Percentiles rank a stretch among this genome's conserved stretches.
phyloP scores from a whole-genome alignment of 495 filamentous ascomycete genomes.

The Penicillium pancosmium region DNA sequence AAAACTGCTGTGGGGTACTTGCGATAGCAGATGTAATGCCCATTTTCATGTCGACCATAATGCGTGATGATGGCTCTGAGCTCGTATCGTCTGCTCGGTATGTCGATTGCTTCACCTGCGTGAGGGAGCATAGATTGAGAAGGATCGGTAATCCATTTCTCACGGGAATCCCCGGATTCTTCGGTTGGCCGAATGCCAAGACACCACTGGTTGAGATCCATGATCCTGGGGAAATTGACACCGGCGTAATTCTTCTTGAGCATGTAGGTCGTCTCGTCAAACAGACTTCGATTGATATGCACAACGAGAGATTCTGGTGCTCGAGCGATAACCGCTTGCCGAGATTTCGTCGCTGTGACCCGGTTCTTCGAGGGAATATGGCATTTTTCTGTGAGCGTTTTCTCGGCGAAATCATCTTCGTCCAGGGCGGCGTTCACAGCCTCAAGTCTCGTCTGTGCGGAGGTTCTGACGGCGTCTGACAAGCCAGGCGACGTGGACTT shows the following conservation, averaged over 20 bases:
- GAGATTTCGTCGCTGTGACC: conserved; percentile 77
- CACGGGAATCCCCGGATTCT: conserved; percentile 40
- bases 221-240: conserved; percentile 69
- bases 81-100: conserved; percentile 65
- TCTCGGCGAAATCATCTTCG: conserved; percentile 78
- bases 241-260: conserved; percentile 80
- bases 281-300: conserved; percentile 90
- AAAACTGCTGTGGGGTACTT: conserved; percentile 56
- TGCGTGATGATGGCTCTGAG: conserved; percentile 87
- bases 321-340: conserved; percentile 82
- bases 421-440: conserved; percentile 71
- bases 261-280: conserved; percentile 76
- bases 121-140: conserved; percentile 68
- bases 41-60: conserved; percentile 88
- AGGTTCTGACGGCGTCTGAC: conserved; percentile 36
- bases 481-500: conserved; percentile 27
- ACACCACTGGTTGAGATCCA: conserved; percentile 81
- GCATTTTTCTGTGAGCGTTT: conserved; percentile 70
- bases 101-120: conserved; percentile 33
- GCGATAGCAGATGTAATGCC: conserved; percentile 92
- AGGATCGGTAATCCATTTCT: conserved; percentile 70
- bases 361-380: conserved; percentile 69
- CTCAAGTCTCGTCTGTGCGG: conserved; percentile 54
- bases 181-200: conserved; percentile 52
- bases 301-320: conserved; percentile 77